Percentiles rank a stretch among this genome's conserved stretches.
Conservation (phyloP, 2,329 filamentous ascomycete genomes). For the Colletotrichum sojae region DNA sequence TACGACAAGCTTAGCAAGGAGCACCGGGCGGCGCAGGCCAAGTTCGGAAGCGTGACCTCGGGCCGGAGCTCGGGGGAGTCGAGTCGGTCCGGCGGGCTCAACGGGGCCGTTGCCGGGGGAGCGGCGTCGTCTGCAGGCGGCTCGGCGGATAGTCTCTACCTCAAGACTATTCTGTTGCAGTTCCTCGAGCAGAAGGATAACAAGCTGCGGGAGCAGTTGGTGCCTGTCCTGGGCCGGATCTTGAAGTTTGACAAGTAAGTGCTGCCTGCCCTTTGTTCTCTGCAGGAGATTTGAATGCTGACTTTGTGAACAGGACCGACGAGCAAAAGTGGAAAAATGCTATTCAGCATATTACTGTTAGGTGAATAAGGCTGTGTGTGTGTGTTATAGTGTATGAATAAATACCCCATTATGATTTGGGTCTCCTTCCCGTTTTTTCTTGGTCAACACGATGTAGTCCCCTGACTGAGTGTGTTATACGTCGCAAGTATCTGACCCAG, state of each 20-base stretch:
- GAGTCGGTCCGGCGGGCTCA: slow-evolving; percentile 57
- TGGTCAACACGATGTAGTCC: too few species aligned
- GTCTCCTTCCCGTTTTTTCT: neutral
- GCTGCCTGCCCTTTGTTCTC: neutral
- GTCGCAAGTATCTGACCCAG: too few species aligned
- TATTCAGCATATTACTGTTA: slow-evolving; percentile 68
- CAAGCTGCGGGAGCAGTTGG: slow-evolving; percentile 80
- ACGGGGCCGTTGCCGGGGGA: slow-evolving; percentile 44
- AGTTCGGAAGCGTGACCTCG: slow-evolving; percentile 54
- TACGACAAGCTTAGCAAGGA: slow-evolving; percentile 86
- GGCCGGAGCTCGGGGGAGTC: slow-evolving; percentile 63
- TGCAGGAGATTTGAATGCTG: neutral
- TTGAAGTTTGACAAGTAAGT: slow-evolving; percentile 83
- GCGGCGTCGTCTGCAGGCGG: slow-evolving; percentile 23
- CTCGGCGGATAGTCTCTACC: slow-evolving; percentile 71
- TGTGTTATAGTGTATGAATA: slow-evolving; percentile 29
- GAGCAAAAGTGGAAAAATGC: slow-evolving; percentile 90
- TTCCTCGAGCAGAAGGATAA: slow-evolving; percentile 87
- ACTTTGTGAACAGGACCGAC: slow-evolving; percentile 63
- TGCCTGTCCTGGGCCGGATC: slow-evolving; percentile 83
- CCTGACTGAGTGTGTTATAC: too few species aligned
- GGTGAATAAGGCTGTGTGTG: slow-evolving; percentile 42
- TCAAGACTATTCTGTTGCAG: slow-evolving; percentile 86
- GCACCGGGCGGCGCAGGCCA: slow-evolving; percentile 66
- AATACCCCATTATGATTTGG: slow-evolving; percentile 23